These are phyloP conservation scores for Penicillium expansum DNA, from an alignment of 2,329 filamentous ascomycete genomes.

Conservation along the genomic window DNA sequence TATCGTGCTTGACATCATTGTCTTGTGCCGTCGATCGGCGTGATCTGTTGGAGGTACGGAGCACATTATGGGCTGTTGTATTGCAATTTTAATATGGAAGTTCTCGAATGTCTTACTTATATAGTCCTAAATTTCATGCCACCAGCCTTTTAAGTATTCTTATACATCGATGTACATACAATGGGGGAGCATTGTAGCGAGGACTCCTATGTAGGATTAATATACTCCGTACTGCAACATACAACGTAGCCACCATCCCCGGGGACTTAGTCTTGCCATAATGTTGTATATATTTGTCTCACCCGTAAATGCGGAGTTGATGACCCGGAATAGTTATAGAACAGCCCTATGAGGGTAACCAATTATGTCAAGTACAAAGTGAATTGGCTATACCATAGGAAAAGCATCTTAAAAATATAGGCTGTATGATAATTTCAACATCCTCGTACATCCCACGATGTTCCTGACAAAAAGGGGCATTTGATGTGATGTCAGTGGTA, in stretches of 20 bases:
- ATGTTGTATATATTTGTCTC: not conserved
- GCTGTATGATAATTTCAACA: too few relatives aligned
- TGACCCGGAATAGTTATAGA: not conserved
- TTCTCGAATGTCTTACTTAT: not conserved
- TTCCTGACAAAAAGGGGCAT: conserved; percentile 1
- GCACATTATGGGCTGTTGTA: not conserved
- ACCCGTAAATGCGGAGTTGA: not conserved
- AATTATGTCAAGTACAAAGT: not conserved
- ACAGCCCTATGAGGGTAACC: not conserved
- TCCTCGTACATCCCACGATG: not conserved
- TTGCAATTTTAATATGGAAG: not conserved
- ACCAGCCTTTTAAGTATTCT: not conserved
- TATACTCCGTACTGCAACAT: too few relatives aligned
- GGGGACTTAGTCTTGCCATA: not conserved
- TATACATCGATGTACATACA: not conserved
- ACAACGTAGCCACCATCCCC: not conserved
- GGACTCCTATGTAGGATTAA: not conserved
- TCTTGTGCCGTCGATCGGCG: not conserved
- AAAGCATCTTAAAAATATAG: too few relatives aligned
- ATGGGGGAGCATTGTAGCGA: too few relatives aligned
- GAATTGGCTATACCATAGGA: too few relatives aligned
- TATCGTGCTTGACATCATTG: conserved; percentile 2
- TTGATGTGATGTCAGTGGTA: not conserved
- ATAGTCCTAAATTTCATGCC: too few relatives aligned
- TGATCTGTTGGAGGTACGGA: not conserved